Conservation (phyloP, 495 filamentous ascomycete genomes). For the Penicillium paxilli region DNA sequence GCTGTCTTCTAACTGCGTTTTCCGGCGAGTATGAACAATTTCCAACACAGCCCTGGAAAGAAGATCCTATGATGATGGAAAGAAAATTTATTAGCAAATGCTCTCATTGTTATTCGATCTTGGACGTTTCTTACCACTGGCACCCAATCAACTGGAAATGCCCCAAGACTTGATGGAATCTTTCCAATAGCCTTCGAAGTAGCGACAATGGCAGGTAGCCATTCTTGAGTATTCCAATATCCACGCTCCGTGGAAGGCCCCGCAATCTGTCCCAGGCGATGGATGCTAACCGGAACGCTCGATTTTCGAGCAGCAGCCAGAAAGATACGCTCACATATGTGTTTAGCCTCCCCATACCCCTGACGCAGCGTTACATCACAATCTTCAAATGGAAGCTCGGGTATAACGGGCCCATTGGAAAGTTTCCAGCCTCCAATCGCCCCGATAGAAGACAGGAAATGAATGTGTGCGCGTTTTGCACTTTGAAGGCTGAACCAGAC, state of each 20-base stretch:
- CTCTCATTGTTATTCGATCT: neutral
- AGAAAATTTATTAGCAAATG: neutral
- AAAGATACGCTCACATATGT: slow-evolving; percentile 1
- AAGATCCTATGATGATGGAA: slow-evolving; percentile 10
- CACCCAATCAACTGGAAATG: slow-evolving; percentile 12
- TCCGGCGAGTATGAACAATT: neutral
- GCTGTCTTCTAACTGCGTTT: neutral
- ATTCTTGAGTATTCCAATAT: neutral
- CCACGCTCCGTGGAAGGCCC: neutral
- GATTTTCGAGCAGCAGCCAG: neutral
- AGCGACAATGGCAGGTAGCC: neutral
- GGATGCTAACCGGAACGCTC: neutral
- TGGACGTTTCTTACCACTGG: slow-evolving; percentile 12
- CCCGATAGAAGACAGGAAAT: slow-evolving; percentile 57
- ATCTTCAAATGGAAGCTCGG: slow-evolving; percentile 47
- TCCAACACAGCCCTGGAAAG: slow-evolving; percentile 13
- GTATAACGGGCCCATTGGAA: slow-evolving; percentile 30
- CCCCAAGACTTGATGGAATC: slow-evolving; percentile 8
- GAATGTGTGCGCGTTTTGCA: slow-evolving; percentile 42
- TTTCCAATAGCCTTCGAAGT: slow-evolving; percentile 14
- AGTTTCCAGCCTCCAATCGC: slow-evolving; percentile 36
- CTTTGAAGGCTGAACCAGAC: slow-evolving; percentile 45
- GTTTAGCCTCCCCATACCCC: slow-evolving; percentile 42
- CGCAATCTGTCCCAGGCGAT: neutral
- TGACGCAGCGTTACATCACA: slow-evolving; percentile 24